These are phyloP conservation scores for Fusarium sororula DNA, from an alignment of 2,329 filamentous ascomycete species.

Conservation along the genomic window DNA sequence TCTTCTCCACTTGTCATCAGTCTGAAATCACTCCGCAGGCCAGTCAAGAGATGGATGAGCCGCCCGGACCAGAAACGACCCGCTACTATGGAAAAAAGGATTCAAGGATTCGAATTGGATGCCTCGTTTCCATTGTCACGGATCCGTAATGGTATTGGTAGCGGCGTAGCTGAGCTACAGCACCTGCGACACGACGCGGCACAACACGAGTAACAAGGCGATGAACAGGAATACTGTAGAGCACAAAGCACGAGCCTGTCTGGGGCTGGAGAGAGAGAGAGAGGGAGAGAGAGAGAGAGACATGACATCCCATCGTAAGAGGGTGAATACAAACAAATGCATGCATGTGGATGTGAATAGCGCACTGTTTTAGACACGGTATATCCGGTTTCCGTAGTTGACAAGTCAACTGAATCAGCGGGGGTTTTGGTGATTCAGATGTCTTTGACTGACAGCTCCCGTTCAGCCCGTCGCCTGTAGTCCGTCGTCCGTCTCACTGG, in stretches of 20 bases:
- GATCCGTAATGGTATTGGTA: conserved; percentile 19
- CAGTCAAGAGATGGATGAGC: conserved; percentile 10
- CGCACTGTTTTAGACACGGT: conserved; percentile 26
- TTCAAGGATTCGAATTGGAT: conserved; percentile 10
- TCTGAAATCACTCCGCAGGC: conserved; percentile 13
- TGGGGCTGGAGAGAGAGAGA: not conserved
- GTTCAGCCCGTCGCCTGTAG: not conserved
- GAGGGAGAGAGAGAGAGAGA: not conserved
- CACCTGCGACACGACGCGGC: conserved; percentile 1
- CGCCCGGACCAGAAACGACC: conserved; percentile 25
- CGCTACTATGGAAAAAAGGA: conserved; percentile 4
- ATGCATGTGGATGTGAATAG: conserved; percentile 3
- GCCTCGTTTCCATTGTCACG: conserved; percentile 28
- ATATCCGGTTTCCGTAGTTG: not conserved
- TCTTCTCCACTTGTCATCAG: conserved; percentile 25
- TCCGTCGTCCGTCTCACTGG: not conserved
- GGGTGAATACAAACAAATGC: conserved; percentile 16
- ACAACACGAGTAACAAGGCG: conserved; percentile 15
- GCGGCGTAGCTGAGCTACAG: conserved; percentile 11
- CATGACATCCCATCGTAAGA: conserved; percentile 16
- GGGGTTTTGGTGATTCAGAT: not conserved
- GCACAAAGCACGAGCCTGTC: conserved; percentile 24
- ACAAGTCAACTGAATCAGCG: conserved; percentile 1
- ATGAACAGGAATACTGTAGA: not conserved
- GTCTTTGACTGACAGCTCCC: not conserved